Evolutionary conservation across 306 rosid species (phyloP).

Genomic region (Calophaca sinica): DNA sequence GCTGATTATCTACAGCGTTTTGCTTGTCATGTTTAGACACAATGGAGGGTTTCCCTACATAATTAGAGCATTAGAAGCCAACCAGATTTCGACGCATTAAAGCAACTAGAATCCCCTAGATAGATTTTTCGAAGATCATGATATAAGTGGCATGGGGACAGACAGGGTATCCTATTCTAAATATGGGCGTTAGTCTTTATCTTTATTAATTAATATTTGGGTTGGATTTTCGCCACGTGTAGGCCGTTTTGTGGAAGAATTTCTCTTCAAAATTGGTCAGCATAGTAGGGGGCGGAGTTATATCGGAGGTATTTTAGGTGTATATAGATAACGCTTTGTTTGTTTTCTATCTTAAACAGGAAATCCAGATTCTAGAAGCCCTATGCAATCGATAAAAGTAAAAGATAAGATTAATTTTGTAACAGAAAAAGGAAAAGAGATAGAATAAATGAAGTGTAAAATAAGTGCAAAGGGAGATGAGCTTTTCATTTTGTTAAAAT

Average conservation of each 20-base stretch:
- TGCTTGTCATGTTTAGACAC: too few relatives aligned
- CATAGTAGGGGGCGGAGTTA: not conserved
- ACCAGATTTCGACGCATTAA: constrained; percentile 41
- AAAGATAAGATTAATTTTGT: too few relatives aligned
- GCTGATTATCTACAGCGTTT: not conserved
- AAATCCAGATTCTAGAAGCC: too few relatives aligned
- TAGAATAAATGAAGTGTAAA: too few relatives aligned
- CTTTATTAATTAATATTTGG: not conserved
- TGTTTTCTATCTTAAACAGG: not conserved
- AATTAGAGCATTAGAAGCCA: constrained; percentile 35
- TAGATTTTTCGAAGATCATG: constrained; percentile 10
- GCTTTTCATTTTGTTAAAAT: too few relatives aligned
- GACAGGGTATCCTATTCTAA: constrained; percentile 36
- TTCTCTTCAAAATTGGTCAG: not conserved
- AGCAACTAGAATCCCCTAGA: constrained; percentile 26
- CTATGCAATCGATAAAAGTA: too few relatives aligned
- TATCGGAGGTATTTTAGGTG: too few relatives aligned
- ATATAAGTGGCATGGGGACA: not conserved
- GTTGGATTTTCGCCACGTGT: not conserved
- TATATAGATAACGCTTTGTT: not conserved
- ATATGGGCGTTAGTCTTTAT: not conserved
- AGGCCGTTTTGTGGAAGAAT: not conserved
- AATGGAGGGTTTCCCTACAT: too few relatives aligned
- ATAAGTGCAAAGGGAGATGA: too few relatives aligned
- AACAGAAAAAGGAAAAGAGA: too few relatives aligned